These are phyloP conservation scores for Cryptococcus sp. DNA, from an alignment of 1,284 basidiomycete species.

Conservation along the genomic window DNA sequence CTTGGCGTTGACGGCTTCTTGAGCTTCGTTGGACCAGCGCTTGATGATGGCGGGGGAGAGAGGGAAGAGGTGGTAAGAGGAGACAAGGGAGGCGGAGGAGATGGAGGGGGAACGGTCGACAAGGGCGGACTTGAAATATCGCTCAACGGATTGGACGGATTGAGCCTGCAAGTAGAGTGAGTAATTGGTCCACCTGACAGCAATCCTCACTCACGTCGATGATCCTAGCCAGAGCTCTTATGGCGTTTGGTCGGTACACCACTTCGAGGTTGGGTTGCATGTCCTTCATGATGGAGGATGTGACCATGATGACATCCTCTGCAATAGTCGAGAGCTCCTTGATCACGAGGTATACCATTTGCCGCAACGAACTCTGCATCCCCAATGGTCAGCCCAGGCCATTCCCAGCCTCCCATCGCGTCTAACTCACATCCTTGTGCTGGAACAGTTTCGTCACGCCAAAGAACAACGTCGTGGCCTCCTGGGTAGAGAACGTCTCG, in stretches of 20 bases:
- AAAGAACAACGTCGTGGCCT: conserved; percentile 97
- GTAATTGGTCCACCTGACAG: background rate
- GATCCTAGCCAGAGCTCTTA: conserved; percentile 91
- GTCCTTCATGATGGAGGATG: conserved; percentile 99
- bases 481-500: conserved; percentile 91
- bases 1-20: conserved; percentile 92
- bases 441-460: conserved; percentile 99
- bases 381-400: background rate
- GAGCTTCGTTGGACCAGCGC: conserved; percentile 97
- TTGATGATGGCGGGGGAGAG: conserved; percentile 91
- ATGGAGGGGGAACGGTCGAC: conserved; percentile 96
- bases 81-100: conserved; percentile 92
- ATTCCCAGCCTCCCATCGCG: background rate
- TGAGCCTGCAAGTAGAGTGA: conserved; percentile 39
- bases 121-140: conserved; percentile 99
- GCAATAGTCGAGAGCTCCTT: conserved; percentile 96
- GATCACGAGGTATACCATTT: conserved; percentile 98
- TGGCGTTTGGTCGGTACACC: conserved; percentile 97
- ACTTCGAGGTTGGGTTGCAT: conserved; percentile 99
- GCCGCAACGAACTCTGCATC: conserved; percentile 80
- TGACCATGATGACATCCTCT: conserved; percentile 99
- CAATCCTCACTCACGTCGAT: conserved; percentile 74
- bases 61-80: conserved; percentile 94
- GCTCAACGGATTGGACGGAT: conserved; percentile 88
- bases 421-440: conserved; percentile 92